phyloP scores from a whole-genome alignment of 208 protist genomes.

The Endotrypanum monterogeii region DNA sequence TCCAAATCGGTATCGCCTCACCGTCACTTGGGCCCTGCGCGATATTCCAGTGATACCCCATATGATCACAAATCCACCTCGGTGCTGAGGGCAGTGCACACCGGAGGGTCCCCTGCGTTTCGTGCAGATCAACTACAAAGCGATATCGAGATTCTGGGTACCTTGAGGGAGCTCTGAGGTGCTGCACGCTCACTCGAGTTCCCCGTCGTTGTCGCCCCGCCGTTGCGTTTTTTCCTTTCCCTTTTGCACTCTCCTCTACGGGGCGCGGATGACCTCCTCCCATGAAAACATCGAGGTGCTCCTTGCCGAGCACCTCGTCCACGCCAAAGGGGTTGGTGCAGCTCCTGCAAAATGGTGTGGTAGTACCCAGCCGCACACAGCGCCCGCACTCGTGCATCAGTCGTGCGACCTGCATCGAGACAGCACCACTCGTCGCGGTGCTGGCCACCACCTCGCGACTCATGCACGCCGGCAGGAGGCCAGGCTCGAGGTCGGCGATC shows the following conservation, averaged over 20 bases:
- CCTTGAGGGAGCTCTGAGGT: slow-evolving; percentile 54
- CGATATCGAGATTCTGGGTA: background rate
- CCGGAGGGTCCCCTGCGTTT: background rate
- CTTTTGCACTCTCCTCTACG: too few relatives aligned
- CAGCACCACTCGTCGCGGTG: slow-evolving; percentile 7
- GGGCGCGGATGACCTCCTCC: too few relatives aligned
- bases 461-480: slow-evolving; percentile 3
- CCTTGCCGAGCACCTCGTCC: background rate
- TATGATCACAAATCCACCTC: slow-evolving; percentile 9
- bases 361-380: background rate
- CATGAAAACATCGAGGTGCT: too few relatives aligned
- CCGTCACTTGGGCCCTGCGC: background rate
- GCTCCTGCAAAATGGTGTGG: background rate
- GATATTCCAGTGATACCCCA: slow-evolving; percentile 9
- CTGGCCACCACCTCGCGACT: slow-evolving; percentile 7
- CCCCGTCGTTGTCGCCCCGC: background rate
- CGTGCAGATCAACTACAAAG: background rate
- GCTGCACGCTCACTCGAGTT: background rate
- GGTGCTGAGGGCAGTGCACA: slow-evolving; percentile 1
- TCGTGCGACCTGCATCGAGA: slow-evolving; percentile 22
- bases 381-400: slow-evolving; percentile 20
- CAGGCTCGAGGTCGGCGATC: background rate
- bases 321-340: slow-evolving; percentile 3
- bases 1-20: background rate
- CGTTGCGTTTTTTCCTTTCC: slow-evolving; percentile 38